Conservation (phyloP, 805 yeast genomes). For the Candida khao-thaluensis region DNA sequence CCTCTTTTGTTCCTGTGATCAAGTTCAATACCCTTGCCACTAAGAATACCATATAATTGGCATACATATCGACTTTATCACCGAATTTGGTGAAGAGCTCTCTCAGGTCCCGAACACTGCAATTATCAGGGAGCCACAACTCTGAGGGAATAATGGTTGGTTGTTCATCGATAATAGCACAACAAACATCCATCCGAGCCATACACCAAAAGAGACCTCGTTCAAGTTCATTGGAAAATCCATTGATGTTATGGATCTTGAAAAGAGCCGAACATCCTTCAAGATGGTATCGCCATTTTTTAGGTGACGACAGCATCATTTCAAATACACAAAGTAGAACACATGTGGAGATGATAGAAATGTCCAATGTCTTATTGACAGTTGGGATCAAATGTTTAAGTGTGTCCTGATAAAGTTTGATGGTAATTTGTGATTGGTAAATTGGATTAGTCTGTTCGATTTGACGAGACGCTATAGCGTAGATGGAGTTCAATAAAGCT, state of each 20-base stretch:
- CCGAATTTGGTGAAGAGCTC: conserved; percentile 20
- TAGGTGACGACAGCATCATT: conserved; percentile 38
- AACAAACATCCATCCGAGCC: conserved; percentile 41
- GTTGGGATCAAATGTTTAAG: conserved; percentile 32
- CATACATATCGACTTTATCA: conserved; percentile 32
- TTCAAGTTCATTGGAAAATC: conserved; percentile 32
- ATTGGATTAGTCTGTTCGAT: conserved; percentile 25
- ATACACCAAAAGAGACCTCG: conserved; percentile 46
- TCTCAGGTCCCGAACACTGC: conserved; percentile 20
- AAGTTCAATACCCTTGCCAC: conserved; percentile 37
- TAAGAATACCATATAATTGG: conserved; percentile 40
- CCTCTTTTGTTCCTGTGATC: conserved; percentile 18
- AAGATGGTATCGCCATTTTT: conserved; percentile 38
- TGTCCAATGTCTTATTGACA: conserved; percentile 27
- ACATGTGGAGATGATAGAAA: conserved; percentile 35
- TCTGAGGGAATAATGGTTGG: conserved; percentile 33
- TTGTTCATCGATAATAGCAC: conserved; percentile 36
- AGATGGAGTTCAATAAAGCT: conserved; percentile 24
- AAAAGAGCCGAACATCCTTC: conserved; percentile 36
- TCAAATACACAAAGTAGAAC: conserved; percentile 43
- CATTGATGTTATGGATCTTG: conserved; percentile 37
- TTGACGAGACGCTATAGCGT: conserved; percentile 34
- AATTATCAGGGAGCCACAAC: conserved; percentile 33
- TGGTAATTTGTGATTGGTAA: conserved; percentile 25
- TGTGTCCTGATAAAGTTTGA: conserved; percentile 31